A percentile compares a stretch with the other conserved stretches of the same genome.
phyloP scores from a whole-genome alignment of 2,329 filamentous ascomycete species.

The Colletotrichum ledebouriae region DNA sequence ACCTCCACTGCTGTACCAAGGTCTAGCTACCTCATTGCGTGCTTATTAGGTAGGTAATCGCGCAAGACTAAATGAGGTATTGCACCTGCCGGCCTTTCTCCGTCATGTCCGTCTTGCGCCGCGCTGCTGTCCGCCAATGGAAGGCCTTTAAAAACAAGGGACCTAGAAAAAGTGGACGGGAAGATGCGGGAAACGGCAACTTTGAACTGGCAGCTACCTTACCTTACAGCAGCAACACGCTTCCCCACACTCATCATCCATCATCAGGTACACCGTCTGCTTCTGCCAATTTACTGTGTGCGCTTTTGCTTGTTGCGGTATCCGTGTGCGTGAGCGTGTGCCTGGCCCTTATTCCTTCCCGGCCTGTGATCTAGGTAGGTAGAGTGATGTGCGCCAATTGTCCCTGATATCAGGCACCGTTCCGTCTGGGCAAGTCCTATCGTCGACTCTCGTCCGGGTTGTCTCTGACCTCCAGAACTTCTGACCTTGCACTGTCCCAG shows the following conservation, averaged over 20 bases:
- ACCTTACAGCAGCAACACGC: background rate
- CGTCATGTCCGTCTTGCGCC: too few relatives aligned
- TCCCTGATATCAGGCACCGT: slow-evolving; percentile 38
- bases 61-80: too few relatives aligned
- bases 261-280: slow-evolving; percentile 35
- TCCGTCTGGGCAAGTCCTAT: background rate
- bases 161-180: too few relatives aligned
- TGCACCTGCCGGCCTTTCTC: too few relatives aligned
- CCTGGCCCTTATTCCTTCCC: slow-evolving; percentile 39
- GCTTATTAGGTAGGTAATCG: too few relatives aligned
- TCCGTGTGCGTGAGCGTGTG: slow-evolving; percentile 18
- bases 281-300: slow-evolving; percentile 30
- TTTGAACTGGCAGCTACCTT: too few relatives aligned
- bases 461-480: too few relatives aligned
- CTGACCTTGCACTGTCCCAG: slow-evolving; percentile 24
- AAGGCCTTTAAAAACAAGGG: too few relatives aligned
- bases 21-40: too few relatives aligned
- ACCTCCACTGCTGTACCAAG: slow-evolving; percentile 31
- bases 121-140: too few relatives aligned
- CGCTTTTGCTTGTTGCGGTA: slow-evolving; percentile 19
- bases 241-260: background rate
- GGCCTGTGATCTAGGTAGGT: slow-evolving; percentile 28
- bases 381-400: slow-evolving; percentile 30
- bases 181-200: too few relatives aligned
- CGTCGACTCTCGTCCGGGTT: too few relatives aligned